These are phyloP conservation scores for Zoysia pacifica DNA, from an alignment of 176 grass and related monocot species.

Conservation along the genomic window DNA sequence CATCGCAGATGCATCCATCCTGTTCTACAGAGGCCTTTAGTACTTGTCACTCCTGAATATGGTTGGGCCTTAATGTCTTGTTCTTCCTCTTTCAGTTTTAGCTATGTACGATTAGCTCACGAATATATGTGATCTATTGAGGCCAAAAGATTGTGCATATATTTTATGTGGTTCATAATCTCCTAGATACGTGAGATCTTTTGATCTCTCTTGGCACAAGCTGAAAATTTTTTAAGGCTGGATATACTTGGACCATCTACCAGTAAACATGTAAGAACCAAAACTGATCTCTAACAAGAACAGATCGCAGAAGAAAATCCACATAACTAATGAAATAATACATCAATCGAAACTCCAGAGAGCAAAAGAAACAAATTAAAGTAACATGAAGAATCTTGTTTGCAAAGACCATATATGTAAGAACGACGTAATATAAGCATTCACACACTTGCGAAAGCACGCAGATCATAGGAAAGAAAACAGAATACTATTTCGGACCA, in stretches of 20 bases:
- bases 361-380: constrained; percentile 20
- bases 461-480: constrained; percentile 46
- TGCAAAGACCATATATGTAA: constrained; percentile 21
- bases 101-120: no score
- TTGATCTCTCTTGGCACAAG: neutral
- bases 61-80: neutral
- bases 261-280: neutral
- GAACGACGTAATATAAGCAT: constrained; percentile 29
- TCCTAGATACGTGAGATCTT: neutral
- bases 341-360: constrained; percentile 26
- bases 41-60: constrained; percentile 7
- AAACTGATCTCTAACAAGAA: neutral
- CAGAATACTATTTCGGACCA: constrained; percentile 52
- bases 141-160: neutral
- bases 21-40: neutral
- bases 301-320: constrained; percentile 7
- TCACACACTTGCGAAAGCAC: constrained; percentile 49
- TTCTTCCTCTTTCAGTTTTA: neutral
- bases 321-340: neutral
- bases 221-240: neutral
- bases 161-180: constrained; percentile 26
- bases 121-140: neutral
- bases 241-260: constrained; percentile 17
- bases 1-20: constrained; percentile 1
- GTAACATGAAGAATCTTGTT: neutral